These are phyloP conservation scores for Phaeomoniella chlamydospora DNA, from an alignment of 2,329 filamentous ascomycete genomes.

Conservation along the genomic window DNA sequence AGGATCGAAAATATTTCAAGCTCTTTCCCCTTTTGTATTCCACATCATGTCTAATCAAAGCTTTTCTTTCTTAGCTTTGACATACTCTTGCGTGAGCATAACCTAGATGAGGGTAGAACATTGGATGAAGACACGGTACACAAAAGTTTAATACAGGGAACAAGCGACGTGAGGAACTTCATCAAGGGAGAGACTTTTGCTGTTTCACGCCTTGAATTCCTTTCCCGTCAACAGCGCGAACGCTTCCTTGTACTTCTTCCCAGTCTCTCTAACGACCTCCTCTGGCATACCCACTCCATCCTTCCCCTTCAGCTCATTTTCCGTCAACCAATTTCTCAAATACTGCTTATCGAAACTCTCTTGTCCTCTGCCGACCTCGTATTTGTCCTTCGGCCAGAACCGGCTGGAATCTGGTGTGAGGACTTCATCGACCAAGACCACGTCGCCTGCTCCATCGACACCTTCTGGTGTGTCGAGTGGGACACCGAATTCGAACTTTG, in stretches of 20 bases:
- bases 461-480: not conserved
- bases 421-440: conserved; percentile 72
- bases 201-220: conserved; percentile 15
- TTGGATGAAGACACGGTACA: no score
- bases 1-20: no score
- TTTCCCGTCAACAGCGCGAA: conserved; percentile 54
- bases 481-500: conserved; percentile 64
- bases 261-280: conserved; percentile 55
- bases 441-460: conserved; percentile 47
- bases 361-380: conserved; percentile 59
- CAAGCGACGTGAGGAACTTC: no score
- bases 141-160: no score
- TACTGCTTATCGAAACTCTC: conserved; percentile 82
- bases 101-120: no score
- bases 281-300: conserved; percentile 57
- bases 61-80: no score
- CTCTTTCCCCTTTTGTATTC: no score
- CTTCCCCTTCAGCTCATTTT: conserved; percentile 59
- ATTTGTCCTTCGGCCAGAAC: conserved; percentile 69
- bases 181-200: no score
- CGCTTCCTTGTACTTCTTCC: conserved; percentile 60
- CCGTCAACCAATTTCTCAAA: conserved; percentile 67
- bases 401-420: conserved; percentile 71
- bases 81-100: no score
- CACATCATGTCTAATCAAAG: no score